These are phyloP conservation scores for Venturia oleaginea DNA, from an alignment of 2,329 filamentous ascomycete species.

Conservation along the genomic window DNA sequence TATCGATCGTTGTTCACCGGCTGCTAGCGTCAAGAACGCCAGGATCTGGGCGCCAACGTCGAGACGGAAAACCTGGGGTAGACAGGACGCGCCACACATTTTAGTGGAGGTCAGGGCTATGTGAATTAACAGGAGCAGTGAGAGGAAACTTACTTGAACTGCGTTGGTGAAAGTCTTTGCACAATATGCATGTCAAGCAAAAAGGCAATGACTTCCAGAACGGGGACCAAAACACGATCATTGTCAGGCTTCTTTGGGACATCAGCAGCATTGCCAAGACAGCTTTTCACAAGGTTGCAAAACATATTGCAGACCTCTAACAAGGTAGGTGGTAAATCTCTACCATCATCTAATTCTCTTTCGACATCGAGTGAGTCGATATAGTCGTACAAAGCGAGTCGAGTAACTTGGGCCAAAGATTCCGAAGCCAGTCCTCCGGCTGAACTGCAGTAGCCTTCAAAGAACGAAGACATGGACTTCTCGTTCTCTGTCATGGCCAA, in stretches of 20 bases:
- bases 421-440: slow-evolving; percentile 66
- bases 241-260: slow-evolving; percentile 25
- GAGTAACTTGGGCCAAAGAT: slow-evolving; percentile 59
- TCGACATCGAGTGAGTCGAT: slow-evolving; percentile 20
- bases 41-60: too few species aligned
- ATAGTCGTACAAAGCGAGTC: slow-evolving; percentile 50
- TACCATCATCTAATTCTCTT: slow-evolving; percentile 15
- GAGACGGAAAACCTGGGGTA: too few species aligned
- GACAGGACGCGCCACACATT: too few species aligned
- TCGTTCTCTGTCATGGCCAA: slow-evolving; percentile 14
- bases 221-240: slow-evolving; percentile 65
- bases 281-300: not conserved
- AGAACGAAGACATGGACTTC: slow-evolving; percentile 33
- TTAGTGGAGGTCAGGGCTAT: not conserved
- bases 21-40: too few species aligned
- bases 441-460: slow-evolving; percentile 62
- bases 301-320: slow-evolving; percentile 17
- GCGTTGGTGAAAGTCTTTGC: slow-evolving; percentile 27
- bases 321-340: slow-evolving; percentile 17
- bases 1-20: too few species aligned
- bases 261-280: slow-evolving; percentile 33
- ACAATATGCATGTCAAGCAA: slow-evolving; percentile 44
- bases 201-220: slow-evolving; percentile 69
- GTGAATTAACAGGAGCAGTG: not conserved
- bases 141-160: slow-evolving; percentile 39